A percentile compares a stretch with the other conserved stretches of the same genome.
phyloP scores from a whole-genome alignment of 331 rosid species.

The Malus hybrid region DNA sequence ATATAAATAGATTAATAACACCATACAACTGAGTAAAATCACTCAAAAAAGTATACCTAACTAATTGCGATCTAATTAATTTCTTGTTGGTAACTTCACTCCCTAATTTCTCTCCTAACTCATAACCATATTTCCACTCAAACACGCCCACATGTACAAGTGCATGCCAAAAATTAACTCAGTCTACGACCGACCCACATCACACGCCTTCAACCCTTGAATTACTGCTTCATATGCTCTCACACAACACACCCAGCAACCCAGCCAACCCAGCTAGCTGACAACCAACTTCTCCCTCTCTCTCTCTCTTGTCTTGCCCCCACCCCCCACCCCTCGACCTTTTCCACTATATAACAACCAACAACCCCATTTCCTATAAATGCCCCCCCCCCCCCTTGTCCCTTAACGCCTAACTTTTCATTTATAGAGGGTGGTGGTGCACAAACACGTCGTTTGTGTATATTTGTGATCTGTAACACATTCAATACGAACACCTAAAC shows the following conservation, averaged over 20 bases:
- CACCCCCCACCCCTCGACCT: neutral
- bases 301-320: too few species aligned
- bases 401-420: neutral
- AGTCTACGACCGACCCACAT: constrained; percentile 1
- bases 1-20: too few species aligned
- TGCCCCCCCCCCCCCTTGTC: neutral
- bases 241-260: neutral
- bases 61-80: neutral
- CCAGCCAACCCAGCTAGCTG: neutral
- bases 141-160: neutral
- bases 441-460: too few species aligned
- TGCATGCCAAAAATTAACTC: neutral
- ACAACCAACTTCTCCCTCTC: constrained; percentile 9
- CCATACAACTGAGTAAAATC: too few species aligned
- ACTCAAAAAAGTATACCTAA: too few species aligned
- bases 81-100: constrained; percentile 13
- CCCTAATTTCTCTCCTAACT: constrained; percentile 12
- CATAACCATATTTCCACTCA: neutral
- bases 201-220: constrained; percentile 20
- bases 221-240: constrained; percentile 4
- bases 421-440: neutral
- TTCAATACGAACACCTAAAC: neutral
- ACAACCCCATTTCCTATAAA: neutral
- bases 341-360: neutral
- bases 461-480: neutral